phyloP scores from a whole-genome alignment of 2,329 filamentous ascomycete species.

The Apiospora kogelbergensis region DNA sequence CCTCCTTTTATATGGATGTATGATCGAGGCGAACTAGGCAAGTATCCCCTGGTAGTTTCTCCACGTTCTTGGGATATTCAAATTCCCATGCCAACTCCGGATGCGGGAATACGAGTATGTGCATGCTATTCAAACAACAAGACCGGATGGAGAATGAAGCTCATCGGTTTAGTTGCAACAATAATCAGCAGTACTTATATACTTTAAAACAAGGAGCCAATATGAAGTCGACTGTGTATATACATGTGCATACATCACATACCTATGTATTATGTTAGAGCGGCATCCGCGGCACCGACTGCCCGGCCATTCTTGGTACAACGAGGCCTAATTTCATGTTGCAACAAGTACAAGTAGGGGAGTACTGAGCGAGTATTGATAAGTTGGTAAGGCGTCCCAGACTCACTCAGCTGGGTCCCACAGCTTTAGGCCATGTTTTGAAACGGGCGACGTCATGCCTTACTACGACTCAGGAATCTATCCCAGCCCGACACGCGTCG shows the following conservation, averaged over 20 bases:
- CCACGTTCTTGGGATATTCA: background rate
- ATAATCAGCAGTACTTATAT: background rate
- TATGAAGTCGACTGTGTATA: background rate
- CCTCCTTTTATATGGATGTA: background rate
- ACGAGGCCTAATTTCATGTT: background rate
- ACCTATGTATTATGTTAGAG: background rate
- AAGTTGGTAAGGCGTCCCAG: background rate
- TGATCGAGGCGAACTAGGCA: background rate
- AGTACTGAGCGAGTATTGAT: background rate
- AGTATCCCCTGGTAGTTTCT: background rate
- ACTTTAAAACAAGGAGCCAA: background rate
- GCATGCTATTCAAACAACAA: background rate
- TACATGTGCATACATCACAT: background rate
- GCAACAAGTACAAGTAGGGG: background rate
- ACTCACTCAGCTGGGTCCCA: background rate
- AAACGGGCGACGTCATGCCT: constrained; percentile 3
- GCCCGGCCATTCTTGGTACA: background rate
- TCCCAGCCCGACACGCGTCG: background rate
- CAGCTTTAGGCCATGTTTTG: background rate
- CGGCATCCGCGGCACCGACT: background rate
- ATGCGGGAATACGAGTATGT: background rate
- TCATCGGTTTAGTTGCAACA: background rate
- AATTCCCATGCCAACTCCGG: background rate
- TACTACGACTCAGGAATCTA: background rate
- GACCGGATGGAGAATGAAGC: background rate